These are phyloP conservation scores for Claviceps maximensis DNA, from an alignment of 2,329 filamentous ascomycete species.

Conservation along the genomic window DNA sequence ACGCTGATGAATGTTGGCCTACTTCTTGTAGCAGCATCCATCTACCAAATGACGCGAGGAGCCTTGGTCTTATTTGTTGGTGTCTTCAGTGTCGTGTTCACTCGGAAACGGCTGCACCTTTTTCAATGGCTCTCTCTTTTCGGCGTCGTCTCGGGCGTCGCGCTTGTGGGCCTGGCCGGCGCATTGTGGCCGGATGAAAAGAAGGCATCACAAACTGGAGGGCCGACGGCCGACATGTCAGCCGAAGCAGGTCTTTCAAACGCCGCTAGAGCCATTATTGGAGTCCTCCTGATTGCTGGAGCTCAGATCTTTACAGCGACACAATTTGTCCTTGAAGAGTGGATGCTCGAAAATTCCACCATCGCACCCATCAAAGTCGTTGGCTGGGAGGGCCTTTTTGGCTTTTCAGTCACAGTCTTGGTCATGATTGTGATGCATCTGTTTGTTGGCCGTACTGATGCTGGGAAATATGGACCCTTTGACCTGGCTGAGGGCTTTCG, in stretches of 20 bases:
- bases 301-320: constrained; percentile 95
- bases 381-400: constrained; percentile 92
- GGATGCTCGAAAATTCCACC: constrained; percentile 55
- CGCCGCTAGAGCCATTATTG: constrained; percentile 50
- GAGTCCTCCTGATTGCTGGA: constrained; percentile 79
- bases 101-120: constrained; percentile 63
- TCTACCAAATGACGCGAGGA: constrained; percentile 97
- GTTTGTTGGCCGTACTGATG: constrained; percentile 58
- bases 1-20: constrained; percentile 96
- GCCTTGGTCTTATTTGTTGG: constrained; percentile 93
- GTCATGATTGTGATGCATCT: constrained; percentile 73
- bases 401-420: constrained; percentile 64
- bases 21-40: constrained; percentile 84
- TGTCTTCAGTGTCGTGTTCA: constrained; percentile 83
- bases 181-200: constrained; percentile 62
- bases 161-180: constrained; percentile 77
- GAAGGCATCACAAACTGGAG: constrained; percentile 22
- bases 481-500: constrained; percentile 77
- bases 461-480: constrained; percentile 71
- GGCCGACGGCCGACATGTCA: constrained; percentile 20
- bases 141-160: constrained; percentile 79
- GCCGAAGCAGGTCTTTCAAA: constrained; percentile 25
- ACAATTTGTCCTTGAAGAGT: constrained; percentile 93
- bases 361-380: constrained; percentile 80
- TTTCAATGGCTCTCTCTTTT: constrained; percentile 89